Evolutionary conservation across 1,139 yeast genomes (phyloP), one percentile per base, ranked within the genome.

Genomic region (Protomyces arabidopsidicola): DNA sequence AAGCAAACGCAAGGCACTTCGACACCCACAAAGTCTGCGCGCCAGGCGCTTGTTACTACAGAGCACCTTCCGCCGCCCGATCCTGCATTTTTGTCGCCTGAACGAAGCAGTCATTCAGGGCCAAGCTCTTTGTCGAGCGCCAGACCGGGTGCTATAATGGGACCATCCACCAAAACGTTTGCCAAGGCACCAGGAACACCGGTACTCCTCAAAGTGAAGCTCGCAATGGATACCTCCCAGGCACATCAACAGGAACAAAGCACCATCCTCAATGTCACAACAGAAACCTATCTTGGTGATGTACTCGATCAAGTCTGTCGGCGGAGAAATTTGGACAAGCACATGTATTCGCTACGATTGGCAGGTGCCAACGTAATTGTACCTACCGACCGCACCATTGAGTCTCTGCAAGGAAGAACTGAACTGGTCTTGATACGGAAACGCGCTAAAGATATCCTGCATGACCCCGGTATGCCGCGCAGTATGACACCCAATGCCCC

Each of bases 301-400:
- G 67, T 76, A 8, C 68, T 76, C 42, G 72, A 71, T 24, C 68
- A 67, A 45, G 71, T 76, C 24, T 77, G 79, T 65, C 67, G 70
- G 52, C 75, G 71, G 27, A 72, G 73, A 56, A 68, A 69, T 61
- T 70, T 76, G 61, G 78, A 76, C 59, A 68, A 69, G 18, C 68
- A 70, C 16, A 72, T 71, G 71, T 77, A 73, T 62, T 70, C 73
- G 9, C 67, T 77, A 53, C 75, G 78, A 57, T 67, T 72, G 14
- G 73, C 75, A 2, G 74, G 74, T n/a, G 68, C 74, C 9, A 55
- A 68, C 8, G 61, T 64, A 31, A 42, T 59, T 35, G 65, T 57
- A 2, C 68, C 69, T 12, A 35, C 63, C 2, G 69, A 67, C 45
- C 45, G 66, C 31, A 67, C 66, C 6, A 67, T 66, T 27, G 51